Conservation (phyloP, 495 filamentous ascomycete species). For the Trichocladium antarcticum region DNA sequence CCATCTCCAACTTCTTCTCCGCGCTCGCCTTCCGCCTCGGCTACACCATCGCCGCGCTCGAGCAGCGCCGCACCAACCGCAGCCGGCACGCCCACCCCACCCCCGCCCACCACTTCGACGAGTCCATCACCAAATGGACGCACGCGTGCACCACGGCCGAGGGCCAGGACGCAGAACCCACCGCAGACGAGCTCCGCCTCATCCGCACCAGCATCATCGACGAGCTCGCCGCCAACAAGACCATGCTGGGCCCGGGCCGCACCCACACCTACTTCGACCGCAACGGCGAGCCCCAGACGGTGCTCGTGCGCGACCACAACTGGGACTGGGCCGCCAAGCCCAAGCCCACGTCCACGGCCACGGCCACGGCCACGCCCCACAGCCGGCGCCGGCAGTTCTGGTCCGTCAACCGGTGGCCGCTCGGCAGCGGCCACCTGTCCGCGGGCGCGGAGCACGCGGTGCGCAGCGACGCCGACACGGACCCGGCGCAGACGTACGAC, state of each 20-base stretch:
- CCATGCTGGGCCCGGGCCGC: constrained; percentile 19
- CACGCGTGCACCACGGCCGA: not conserved
- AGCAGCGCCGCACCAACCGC: not conserved
- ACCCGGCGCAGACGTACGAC: constrained; percentile 13
- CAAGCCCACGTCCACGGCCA: too few relatives aligned
- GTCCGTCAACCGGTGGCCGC: constrained; percentile 21
- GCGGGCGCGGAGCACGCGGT: not conserved
- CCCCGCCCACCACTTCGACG: not conserved
- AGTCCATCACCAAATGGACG: constrained; percentile 2
- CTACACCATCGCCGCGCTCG: constrained; percentile 13
- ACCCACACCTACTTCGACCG: not conserved
- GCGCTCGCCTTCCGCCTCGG: constrained; percentile 19
- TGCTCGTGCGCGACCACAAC: constrained; percentile 10
- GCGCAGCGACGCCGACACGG: constrained; percentile 1
- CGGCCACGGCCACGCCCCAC: too few relatives aligned
- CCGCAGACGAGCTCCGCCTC: not conserved
- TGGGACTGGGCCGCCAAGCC: constrained; percentile 18
- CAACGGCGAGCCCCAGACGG: not conserved
- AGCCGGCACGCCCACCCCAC: not conserved
- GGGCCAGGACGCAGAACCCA: not conserved
- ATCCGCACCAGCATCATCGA: constrained; percentile 17
- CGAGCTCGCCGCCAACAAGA: constrained; percentile 18
- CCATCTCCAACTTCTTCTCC: constrained; percentile 17
- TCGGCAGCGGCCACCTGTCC: constrained; percentile 4
- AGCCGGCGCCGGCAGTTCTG: constrained; percentile 12